Base-by-base conservation (phyloP, 805 yeast genomes). In the Candida tallmaniae region DNA sequence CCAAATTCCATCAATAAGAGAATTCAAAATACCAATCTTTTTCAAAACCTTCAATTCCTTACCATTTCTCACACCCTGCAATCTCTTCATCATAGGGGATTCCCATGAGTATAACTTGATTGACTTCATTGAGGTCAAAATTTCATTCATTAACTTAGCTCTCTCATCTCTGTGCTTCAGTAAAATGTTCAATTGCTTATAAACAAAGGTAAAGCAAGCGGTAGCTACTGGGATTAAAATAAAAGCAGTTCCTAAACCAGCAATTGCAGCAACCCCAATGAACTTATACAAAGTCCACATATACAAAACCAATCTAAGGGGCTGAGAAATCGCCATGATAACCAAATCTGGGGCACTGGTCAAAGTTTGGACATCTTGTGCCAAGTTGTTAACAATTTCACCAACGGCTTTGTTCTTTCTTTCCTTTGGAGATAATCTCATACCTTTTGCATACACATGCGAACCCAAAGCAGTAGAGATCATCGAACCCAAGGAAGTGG, bases 81-180 rank as follows among this genome's bases (percentile, higher is more conserved):
- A 50, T 31, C 55, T 52, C 21, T 48, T 43, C 38, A 63, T 44
- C 65, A 64, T 62, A 15, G 70, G 69, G 21, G 42, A 41, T 39
- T 65, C 70, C 70, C 70, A 65, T 2, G 69, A 56, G 40, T 64
- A 65, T 25, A 65, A 53, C 41, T 65, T 65, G 45, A 65, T 51
- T 31, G 62, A 56, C 39, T 63, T 65, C 22, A 62, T 57, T 6
- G 68, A 52, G 35, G 49, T 52, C 35, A 65, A 53, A 31, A 65
- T 60, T 40, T 65, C 70, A 19, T 58, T 55, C 36, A 60, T 61
- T 34, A 63, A 49, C 15, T 59, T 51, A 3, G 65, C 57, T 45
- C 71, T 50, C 19, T 51, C 50, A 39, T 65, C 71, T 42, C 56
- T 64, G 38, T 50, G 50, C 36, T 56, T 51, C 65, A 62, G 54